Conservation (phyloP, 345 rosid genomes). For the Eucalyptus marginata region DNA sequence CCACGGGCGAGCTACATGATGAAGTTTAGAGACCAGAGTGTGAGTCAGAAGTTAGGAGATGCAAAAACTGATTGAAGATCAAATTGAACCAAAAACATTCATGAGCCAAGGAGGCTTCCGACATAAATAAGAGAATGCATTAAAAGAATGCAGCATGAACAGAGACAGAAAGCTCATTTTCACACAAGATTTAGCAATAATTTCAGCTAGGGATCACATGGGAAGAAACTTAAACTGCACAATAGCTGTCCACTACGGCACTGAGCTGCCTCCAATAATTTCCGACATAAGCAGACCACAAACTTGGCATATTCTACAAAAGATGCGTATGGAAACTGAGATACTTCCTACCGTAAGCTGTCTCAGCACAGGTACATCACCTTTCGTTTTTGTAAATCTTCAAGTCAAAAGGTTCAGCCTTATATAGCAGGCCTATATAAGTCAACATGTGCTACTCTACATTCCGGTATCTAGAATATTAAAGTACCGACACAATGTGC, state of each 20-base stretch:
- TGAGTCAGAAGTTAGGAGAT: neutral
- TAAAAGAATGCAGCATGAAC: neutral
- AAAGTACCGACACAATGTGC: neutral
- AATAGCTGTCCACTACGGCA: neutral
- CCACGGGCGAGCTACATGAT: conserved; percentile 79
- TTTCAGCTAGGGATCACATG: neutral
- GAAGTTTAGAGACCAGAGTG: neutral
- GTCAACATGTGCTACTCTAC: neutral
- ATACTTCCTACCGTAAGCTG: neutral
- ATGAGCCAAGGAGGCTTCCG: neutral
- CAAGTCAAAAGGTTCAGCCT: neutral
- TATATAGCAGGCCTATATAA: neutral
- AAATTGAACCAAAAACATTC: neutral
- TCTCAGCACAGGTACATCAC: neutral
- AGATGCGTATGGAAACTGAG: neutral
- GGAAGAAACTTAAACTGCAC: neutral
- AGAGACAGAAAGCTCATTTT: neutral
- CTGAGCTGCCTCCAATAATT: neutral
- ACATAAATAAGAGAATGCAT: neutral
- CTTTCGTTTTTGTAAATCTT: neutral
- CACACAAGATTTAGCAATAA: neutral
- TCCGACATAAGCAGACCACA: neutral
- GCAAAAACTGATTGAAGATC: neutral
- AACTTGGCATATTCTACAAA: neutral
- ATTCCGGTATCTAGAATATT: neutral